phyloP scores from a whole-genome alignment of 2,329 filamentous ascomycete species.

The Xylaria sp. region DNA sequence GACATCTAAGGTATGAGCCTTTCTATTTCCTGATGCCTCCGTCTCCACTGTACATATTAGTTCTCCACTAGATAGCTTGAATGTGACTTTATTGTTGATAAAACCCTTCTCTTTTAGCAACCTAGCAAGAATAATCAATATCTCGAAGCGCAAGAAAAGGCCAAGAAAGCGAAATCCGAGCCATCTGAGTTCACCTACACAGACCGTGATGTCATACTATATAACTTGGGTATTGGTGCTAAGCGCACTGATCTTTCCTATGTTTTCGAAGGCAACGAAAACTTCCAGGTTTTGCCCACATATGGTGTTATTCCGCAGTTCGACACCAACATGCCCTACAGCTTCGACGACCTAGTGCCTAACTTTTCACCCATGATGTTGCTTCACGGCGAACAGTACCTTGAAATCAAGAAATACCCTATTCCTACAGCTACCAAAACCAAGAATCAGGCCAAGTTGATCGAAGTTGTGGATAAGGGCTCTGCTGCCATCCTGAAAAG shows the following conservation, averaged over 20 bases:
- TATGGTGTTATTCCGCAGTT: conserved; percentile 97
- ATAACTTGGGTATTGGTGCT: conserved; percentile 93
- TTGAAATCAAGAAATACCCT: conserved; percentile 92
- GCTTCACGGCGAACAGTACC: conserved; percentile 97
- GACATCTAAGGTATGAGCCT: conserved; percentile 67
- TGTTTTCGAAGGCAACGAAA: conserved; percentile 88
- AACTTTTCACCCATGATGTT: conserved; percentile 99
- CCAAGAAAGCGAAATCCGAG: conserved; percentile 65
- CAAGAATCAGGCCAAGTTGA: conserved; percentile 78
- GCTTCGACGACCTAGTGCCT: conserved; percentile 83
- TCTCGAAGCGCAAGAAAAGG: conserved; percentile 80
- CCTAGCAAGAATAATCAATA: conserved; percentile 68
- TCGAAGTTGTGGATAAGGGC: conserved; percentile 97
- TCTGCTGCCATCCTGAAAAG: conserved; percentile 84
- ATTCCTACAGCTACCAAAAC: conserved; percentile 86
- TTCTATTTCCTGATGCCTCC: conserved; percentile 45
- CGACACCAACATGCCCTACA: conserved; percentile 82
- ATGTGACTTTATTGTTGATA: conserved; percentile 37
- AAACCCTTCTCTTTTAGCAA: conserved; percentile 40
- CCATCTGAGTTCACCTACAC: conserved; percentile 84
- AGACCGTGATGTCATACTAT: conserved; percentile 90
- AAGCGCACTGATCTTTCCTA: conserved; percentile 89
- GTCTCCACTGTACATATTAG: conserved; percentile 43
- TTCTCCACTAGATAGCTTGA: conserved; percentile 43
- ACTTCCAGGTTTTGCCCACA: conserved; percentile 95